These are phyloP conservation scores for Paralagenidium karlingii DNA, from an alignment of 352 stramenopile species.

Conservation along the genomic window DNA sequence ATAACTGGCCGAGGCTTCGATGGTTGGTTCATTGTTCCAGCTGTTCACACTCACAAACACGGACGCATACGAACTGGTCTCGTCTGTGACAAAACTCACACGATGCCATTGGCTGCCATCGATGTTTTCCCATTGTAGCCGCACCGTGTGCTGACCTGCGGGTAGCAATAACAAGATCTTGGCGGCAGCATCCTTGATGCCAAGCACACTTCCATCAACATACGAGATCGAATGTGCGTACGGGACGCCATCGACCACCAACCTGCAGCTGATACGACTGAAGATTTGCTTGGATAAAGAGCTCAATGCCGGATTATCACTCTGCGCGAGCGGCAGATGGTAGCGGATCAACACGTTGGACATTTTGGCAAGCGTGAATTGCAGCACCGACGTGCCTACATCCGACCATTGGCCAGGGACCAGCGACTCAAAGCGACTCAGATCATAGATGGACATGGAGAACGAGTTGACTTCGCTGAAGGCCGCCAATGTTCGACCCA, in stretches of 20 bases:
- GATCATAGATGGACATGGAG: slow-evolving; percentile 39
- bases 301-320: slow-evolving; percentile 54
- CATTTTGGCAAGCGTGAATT: slow-evolving; percentile 42
- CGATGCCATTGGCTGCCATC: slow-evolving; percentile 47
- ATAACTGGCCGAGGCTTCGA: slow-evolving; percentile 20
- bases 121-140: slow-evolving; percentile 68
- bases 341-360: slow-evolving; percentile 57
- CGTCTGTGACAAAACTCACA: slow-evolving; percentile 60
- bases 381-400: slow-evolving; percentile 61
- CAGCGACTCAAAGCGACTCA: slow-evolving; percentile 20
- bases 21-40: slow-evolving; percentile 58
- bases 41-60: slow-evolving; percentile 54
- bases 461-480: slow-evolving; percentile 31
- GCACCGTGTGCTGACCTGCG: slow-evolving; percentile 39
- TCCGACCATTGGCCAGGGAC: slow-evolving; percentile 45
- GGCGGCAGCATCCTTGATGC: slow-evolving; percentile 55
- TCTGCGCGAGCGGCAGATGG: slow-evolving; percentile 53
- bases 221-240: slow-evolving; percentile 58
- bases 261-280: slow-evolving; percentile 38
- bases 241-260: slow-evolving; percentile 52
- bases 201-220: slow-evolving; percentile 48
- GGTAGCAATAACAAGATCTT: slow-evolving; percentile 47
- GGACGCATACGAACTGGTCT: slow-evolving; percentile 45
- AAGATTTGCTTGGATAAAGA: slow-evolving; percentile 28
- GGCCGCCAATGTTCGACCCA: slow-evolving; percentile 39